phyloP scores from a whole-genome alignment of 768 basidiomycete species.

The Lyophyllum atratum region DNA sequence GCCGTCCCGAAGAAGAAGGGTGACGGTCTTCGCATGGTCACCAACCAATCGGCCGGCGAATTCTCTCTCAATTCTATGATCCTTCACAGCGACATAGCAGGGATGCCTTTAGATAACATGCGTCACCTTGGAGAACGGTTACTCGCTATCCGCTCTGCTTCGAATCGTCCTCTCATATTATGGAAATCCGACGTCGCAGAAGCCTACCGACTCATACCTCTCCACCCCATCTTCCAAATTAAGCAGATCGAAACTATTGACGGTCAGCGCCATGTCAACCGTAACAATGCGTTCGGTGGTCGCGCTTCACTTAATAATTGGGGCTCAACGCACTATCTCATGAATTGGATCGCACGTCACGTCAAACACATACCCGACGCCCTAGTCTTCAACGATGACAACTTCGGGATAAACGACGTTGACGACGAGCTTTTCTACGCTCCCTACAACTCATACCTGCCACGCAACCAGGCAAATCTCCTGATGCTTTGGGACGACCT shows the following conservation, averaged over 20 bases:
- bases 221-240: slow-evolving; percentile 10
- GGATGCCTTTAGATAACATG: slow-evolving; percentile 33
- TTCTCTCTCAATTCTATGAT: slow-evolving; percentile 40
- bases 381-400: slow-evolving; percentile 33
- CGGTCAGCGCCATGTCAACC: slow-evolving; percentile 29
- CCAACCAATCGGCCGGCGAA: slow-evolving; percentile 35
- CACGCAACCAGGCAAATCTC: slow-evolving; percentile 31
- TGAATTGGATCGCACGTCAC: slow-evolving; percentile 36
- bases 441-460: slow-evolving; percentile 12
- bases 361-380: slow-evolving; percentile 16
- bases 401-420: slow-evolving; percentile 7
- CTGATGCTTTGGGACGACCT: slow-evolving; percentile 37
- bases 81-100: slow-evolving; percentile 16
- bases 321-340: slow-evolving; percentile 24
- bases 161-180: slow-evolving; percentile 16
- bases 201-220: slow-evolving; percentile 32
- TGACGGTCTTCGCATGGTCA: slow-evolving; percentile 36
- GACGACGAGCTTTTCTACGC: background rate
- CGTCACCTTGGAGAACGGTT: slow-evolving; percentile 28
- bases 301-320: slow-evolving; percentile 26
- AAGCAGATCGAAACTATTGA: slow-evolving; percentile 34
- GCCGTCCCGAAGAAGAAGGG: slow-evolving; percentile 37
- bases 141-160: slow-evolving; percentile 13
- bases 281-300: slow-evolving; percentile 33
- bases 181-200: slow-evolving; percentile 40